phyloP scores from a whole-genome alignment of 768 basidiomycete species.

The Tylopilus sp. region DNA sequence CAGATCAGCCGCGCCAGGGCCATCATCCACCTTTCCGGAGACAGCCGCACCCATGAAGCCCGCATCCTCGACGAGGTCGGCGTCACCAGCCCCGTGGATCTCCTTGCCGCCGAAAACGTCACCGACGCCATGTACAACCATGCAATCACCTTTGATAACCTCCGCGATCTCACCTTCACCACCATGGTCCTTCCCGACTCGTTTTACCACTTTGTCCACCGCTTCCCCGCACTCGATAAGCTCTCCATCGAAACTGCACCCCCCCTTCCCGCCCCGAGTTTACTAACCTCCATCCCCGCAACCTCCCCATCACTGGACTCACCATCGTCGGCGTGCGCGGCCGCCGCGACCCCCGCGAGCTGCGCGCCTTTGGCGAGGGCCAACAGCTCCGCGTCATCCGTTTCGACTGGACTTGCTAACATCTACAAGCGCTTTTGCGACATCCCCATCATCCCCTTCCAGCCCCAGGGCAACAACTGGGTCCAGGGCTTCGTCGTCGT shows the following conservation, averaged over 20 bases:
- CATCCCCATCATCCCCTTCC: background rate
- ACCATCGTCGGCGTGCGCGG: conserved; percentile 38
- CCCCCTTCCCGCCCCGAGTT: conserved; percentile 20
- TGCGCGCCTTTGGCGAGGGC: conserved; percentile 36
- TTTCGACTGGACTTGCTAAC: conserved; percentile 42
- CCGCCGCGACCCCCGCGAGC: conserved; percentile 20
- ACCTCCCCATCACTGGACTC: conserved; percentile 42
- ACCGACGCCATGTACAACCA: conserved; percentile 20
- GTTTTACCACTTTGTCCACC: conserved; percentile 36
- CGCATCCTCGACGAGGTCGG: conserved; percentile 25
- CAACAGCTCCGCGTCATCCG: conserved; percentile 38
- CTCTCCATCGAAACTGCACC: conserved; percentile 43
- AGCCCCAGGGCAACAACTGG: conserved; percentile 8
- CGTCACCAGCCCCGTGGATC: conserved; percentile 17
- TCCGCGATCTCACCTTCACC: conserved; percentile 37
- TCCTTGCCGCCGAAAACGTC: conserved; percentile 19
- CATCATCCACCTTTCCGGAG: conserved; percentile 17
- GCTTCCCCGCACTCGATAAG: conserved; percentile 35
- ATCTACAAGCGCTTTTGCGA: conserved; percentile 32
- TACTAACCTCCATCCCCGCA: conserved; percentile 25
- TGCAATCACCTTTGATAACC: conserved; percentile 28
- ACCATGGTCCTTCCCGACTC: conserved; percentile 36
- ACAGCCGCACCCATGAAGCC: conserved; percentile 20
- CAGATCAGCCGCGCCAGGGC: conserved; percentile 28
- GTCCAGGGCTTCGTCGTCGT: conserved; percentile 11